Conservation (phyloP, 1,284 basidiomycete genomes). For the Bondarzewia mesenterica region DNA sequence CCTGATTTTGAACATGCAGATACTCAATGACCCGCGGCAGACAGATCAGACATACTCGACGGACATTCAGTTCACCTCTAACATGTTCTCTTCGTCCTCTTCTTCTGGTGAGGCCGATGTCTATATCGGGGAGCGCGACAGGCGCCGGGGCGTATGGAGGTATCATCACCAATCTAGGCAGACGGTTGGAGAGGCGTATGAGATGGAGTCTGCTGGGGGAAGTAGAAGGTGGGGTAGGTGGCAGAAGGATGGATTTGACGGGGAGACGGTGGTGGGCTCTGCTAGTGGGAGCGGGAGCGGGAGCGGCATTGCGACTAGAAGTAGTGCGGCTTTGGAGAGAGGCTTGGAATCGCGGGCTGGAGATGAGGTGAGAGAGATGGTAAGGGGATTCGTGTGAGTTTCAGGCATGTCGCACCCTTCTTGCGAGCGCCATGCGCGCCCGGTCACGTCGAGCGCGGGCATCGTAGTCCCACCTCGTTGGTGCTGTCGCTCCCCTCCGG, state of each 20-base stretch:
- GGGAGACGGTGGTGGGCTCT: neutral
- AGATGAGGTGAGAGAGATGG: no score
- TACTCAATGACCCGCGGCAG: neutral
- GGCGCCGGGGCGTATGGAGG: neutral
- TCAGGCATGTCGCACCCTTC: no score
- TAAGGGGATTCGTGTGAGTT: no score
- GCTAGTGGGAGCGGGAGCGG: neutral
- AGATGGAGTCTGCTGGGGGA: neutral
- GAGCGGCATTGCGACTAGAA: no score
- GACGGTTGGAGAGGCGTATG: neutral
- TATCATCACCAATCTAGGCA: neutral
- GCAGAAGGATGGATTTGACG: neutral
- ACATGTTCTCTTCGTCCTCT: neutral
- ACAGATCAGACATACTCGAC: neutral
- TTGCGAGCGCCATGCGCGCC: no score
- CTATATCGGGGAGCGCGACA: neutral
- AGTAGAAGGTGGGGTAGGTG: neutral
- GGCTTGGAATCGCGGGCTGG: no score
- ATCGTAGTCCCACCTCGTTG: no score
- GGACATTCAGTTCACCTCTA: neutral
- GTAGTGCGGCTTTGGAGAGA: no score
- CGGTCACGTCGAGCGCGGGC: no score
- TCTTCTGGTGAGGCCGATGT: neutral
- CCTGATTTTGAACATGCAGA: constrained; percentile 5
- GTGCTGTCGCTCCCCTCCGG: no score